phyloP scores from a whole-genome alignment of 139 green algal genomes.

The Spirogloea muscicola region DNA sequence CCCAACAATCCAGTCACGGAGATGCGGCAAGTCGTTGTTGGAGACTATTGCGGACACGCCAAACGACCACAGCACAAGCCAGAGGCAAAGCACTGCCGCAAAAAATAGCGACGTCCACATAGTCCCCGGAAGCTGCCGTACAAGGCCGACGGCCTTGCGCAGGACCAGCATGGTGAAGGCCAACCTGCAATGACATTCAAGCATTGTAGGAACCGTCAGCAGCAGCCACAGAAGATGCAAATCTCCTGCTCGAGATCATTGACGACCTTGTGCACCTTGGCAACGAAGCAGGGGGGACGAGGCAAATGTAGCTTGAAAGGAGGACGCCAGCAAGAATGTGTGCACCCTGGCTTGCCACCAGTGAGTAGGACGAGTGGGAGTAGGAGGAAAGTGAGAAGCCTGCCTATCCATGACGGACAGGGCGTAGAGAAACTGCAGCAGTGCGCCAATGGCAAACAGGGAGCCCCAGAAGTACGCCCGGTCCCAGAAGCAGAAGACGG shows the following conservation, averaged over 20 bases:
- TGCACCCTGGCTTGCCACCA: no score
- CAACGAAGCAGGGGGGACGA: no score
- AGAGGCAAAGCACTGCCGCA: conserved; percentile 1
- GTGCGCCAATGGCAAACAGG: conserved; percentile 16
- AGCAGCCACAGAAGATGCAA: no score
- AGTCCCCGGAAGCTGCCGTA: neutral
- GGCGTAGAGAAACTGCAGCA: conserved; percentile 37
- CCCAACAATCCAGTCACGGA: neutral
- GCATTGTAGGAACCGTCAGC: no score
- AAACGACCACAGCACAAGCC: conserved; percentile 29
- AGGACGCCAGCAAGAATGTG: no score
- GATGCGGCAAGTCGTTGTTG: neutral
- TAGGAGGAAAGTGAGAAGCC: neutral
- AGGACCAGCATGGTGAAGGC: conserved; percentile 21
- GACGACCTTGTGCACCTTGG: no score
- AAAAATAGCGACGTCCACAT: neutral
- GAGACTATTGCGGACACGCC: conserved; percentile 20
- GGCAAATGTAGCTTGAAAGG: no score
- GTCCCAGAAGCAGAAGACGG: conserved; percentile 35
- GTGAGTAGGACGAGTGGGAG: neutral
- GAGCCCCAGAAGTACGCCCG: conserved; percentile 25
- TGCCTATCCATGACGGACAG: conserved; percentile 24
- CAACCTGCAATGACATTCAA: no score
- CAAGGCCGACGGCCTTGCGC: neutral
- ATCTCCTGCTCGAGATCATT: no score